A percentile compares a stretch with the other conserved stretches of the same genome.
Evolutionary conservation across 2,329 filamentous ascomycete genomes (phyloP).

Genomic region (Diaporthe sp.): DNA sequence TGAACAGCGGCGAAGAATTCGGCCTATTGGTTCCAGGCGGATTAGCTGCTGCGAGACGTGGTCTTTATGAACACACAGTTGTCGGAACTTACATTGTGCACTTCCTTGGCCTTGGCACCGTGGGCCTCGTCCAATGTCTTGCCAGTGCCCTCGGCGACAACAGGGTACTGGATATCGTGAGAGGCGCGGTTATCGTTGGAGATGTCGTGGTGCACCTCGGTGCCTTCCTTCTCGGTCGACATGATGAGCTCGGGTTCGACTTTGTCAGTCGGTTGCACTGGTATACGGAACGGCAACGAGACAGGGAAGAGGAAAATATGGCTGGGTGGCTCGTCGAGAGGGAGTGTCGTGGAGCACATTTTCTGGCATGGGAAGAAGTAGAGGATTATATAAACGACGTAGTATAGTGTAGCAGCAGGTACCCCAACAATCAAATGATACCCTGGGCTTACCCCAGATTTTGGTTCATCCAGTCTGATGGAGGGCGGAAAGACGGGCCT

Average conservation of each 20-base stretch:
- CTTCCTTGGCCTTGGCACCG: conserved; percentile 56
- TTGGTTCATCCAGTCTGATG: not conserved
- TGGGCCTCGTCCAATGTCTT: conserved; percentile 46
- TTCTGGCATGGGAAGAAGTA: conserved; percentile 1
- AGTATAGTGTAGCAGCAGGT: not conserved
- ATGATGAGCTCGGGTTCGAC: conserved; percentile 31
- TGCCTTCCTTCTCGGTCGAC: conserved; percentile 38
- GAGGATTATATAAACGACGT: conserved; percentile 35
- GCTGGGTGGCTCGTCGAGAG: conserved; percentile 19
- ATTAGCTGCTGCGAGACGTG: conserved; percentile 31
- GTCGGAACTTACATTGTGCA: conserved; percentile 55
- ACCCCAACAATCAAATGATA: conserved; percentile 30
- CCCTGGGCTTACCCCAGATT: conserved; percentile 39
- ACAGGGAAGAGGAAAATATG: not conserved
- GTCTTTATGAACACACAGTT: not conserved
- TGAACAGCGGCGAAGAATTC: conserved; percentile 62
- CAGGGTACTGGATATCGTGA: conserved; percentile 38
- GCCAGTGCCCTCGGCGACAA: conserved; percentile 47
- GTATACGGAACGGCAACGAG: not conserved
- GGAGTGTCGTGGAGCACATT: conserved; percentile 12
- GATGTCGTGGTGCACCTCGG: conserved; percentile 39
- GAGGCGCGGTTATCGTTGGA: conserved; percentile 14
- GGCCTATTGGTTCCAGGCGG: conserved; percentile 50
- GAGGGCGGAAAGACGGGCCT: conserved; percentile 38
- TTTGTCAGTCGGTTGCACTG: conserved; percentile 16